phyloP scores from a whole-genome alignment of 805 yeast genomes.

The Wickerhamiella qilinensis region DNA sequence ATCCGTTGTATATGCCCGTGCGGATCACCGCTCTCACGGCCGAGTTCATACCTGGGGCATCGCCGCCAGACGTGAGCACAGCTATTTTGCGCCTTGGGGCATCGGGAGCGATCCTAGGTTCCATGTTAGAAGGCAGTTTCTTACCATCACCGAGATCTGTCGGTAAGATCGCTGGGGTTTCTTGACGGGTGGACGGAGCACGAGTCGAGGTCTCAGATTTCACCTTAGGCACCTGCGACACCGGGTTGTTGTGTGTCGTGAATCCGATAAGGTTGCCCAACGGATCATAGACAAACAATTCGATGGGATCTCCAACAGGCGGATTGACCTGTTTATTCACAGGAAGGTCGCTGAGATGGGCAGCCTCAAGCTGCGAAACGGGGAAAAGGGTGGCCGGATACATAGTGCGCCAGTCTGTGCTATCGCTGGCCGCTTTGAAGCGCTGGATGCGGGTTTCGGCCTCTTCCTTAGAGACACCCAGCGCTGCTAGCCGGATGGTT shows the following conservation, averaged over 20 bases:
- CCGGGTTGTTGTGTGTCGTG: slow-evolving; percentile 23
- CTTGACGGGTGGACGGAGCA: background rate
- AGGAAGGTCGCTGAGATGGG: slow-evolving; percentile 20
- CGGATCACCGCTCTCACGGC: slow-evolving; percentile 91
- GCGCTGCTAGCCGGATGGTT: slow-evolving; percentile 18
- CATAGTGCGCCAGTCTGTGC: slow-evolving; percentile 34
- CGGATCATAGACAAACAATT: slow-evolving; percentile 68
- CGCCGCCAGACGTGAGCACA: slow-evolving; percentile 98
- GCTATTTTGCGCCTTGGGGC: slow-evolving; percentile 44
- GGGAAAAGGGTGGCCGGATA: slow-evolving; percentile 32
- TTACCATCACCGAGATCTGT: slow-evolving; percentile 4
- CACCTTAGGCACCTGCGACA: slow-evolving; percentile 4
- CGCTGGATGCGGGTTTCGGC: slow-evolving; percentile 11
- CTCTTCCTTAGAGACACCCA: slow-evolving; percentile 13
- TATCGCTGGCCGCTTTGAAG: slow-evolving; percentile 9
- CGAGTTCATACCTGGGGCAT: slow-evolving; percentile 97
- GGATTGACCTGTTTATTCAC: slow-evolving; percentile 46
- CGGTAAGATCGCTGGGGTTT: slow-evolving; percentile 4
- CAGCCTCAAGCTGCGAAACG: slow-evolving; percentile 25
- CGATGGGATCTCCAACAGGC: slow-evolving; percentile 55
- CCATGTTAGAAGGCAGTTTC: slow-evolving; percentile 10
- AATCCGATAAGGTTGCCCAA: slow-evolving; percentile 72
- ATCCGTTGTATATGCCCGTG: slow-evolving; percentile 71
- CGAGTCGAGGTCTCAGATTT: slow-evolving; percentile 1
- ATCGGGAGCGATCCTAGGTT: slow-evolving; percentile 2